Evolutionary conservation across 1,139 yeast genomes (phyloP).

Genomic region (Nakaseomyces uthaithaninus): DNA sequence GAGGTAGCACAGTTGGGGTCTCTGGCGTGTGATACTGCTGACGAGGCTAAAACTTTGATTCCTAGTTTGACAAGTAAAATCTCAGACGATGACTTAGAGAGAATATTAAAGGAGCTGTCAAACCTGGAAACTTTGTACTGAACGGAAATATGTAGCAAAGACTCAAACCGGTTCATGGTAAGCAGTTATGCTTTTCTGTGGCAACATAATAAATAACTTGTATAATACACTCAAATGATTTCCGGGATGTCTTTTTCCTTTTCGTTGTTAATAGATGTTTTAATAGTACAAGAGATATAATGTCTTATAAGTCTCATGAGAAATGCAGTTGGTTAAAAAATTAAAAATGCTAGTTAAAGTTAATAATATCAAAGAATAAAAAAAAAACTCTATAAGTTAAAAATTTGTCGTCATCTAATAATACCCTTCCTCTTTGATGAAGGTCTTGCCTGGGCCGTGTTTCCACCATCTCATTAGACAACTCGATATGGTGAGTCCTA

Average conservation of each 20-base stretch:
- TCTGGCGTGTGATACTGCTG: conserved; percentile 91
- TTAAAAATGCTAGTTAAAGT: too few relatives aligned
- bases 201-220: background rate
- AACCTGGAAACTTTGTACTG: conserved; percentile 47
- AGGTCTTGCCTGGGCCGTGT: conserved; percentile 41
- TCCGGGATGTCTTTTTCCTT: background rate
- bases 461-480: conserved; percentile 83
- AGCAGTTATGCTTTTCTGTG: background rate
- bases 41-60: conserved; percentile 89
- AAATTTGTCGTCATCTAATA: background rate
- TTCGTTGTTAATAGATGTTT: too few relatives aligned
- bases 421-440: conserved; percentile 14
- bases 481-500: conserved; percentile 54
- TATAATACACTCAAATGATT: background rate
- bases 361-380: background rate
- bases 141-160: background rate
- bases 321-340: too few relatives aligned
- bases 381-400: background rate
- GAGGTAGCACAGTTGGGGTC: conserved; percentile 94
- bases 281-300: background rate
- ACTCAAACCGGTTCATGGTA: background rate
- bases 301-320: background rate
- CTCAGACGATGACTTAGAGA: conserved; percentile 79
- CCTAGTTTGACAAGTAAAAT: conserved; percentile 80
- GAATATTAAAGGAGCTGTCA: conserved; percentile 76